These are phyloP conservation scores for Catunica adiposa DNA, from an alignment of 2,329 filamentous ascomycete genomes.

Conservation along the genomic window DNA sequence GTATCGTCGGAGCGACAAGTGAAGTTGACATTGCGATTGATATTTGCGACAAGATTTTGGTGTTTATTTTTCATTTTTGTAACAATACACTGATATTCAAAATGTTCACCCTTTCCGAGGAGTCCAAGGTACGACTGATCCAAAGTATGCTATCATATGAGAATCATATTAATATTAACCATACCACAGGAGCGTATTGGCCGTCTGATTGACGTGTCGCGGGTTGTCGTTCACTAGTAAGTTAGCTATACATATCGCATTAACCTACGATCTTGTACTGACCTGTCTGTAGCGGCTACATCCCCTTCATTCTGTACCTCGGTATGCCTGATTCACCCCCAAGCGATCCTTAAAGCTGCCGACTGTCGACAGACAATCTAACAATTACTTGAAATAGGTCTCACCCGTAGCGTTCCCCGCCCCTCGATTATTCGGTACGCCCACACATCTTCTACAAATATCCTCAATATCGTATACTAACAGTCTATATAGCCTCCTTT, in stretches of 20 bases:
- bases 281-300: conserved; percentile 54
- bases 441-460: not conserved
- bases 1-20: not conserved
- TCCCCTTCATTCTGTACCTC: conserved; percentile 91
- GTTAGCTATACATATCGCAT: conserved; percentile 23
- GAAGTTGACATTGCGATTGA: not conserved
- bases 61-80: not conserved
- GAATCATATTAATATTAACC: not conserved
- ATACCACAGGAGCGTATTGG: conserved; percentile 75
- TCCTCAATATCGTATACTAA: not conserved
- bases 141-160: not conserved
- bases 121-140: conserved; percentile 60
- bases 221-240: conserved; percentile 91
- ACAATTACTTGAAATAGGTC: conserved; percentile 39
- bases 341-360: not conserved
- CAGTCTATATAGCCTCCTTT: conserved; percentile 36
- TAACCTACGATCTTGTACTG: not conserved
- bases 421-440: conserved; percentile 44
- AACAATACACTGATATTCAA: not conserved
- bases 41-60: not conserved
- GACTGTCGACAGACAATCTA: not conserved
- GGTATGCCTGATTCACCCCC: conserved; percentile 37
- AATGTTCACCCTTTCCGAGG: conserved; percentile 68
- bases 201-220: conserved; percentile 86
- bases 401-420: conserved; percentile 83